Base-by-base conservation (phyloP, 2,329 filamentous ascomycete species). In the Fusarium sacchari region DNA sequence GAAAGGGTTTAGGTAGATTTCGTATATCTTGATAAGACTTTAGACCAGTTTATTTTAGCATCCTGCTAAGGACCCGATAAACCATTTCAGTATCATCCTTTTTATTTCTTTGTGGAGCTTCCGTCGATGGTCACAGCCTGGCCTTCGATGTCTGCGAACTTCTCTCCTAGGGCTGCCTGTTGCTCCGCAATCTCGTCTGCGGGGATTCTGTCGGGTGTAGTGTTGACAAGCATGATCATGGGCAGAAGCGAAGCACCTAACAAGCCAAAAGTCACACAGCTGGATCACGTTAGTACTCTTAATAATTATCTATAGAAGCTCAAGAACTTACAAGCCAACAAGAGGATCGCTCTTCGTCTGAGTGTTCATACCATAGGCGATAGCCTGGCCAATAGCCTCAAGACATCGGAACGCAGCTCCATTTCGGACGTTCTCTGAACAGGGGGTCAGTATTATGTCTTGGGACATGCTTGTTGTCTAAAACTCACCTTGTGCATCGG, bases 211-310 rank as follows among this genome's bases (percentile, higher is more conserved):
- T 67, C 55, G 6, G 65, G 65, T 13, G 65, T 67, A 3, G 22
- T 61, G 15, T 67, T 67, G 10, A 67, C 65, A 5, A 67, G 65
- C 65, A 67, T 67, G 8, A 67, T 67, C 63, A 67, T 67, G 9
- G 65, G 64, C 5, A 68, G 14, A 5, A 69, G 42, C 2, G 64
- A 55, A n/a, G 64, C 65, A 12, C 47, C 64, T 5, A 68, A 28
- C 0, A 69, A 12, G 3, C 39, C 47, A 6, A 68, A 63, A 0
- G 64, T 50, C 6, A 68, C 65, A 22, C 47, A 68, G 12, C 47
- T 67, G 5, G 0, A 22, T 0, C 5, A 17, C 0, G 2, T 58
- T 11, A 43, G 64, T 5, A 20, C 6, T 24, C 2, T 5, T 22
- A 0, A 7, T n/a, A 7, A 1, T 8, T n/a, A 14, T 1, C 1